These are phyloP conservation scores for Psilocybe mexicana DNA, from an alignment of 1,284 basidiomycete genomes.

Conservation along the genomic window DNA sequence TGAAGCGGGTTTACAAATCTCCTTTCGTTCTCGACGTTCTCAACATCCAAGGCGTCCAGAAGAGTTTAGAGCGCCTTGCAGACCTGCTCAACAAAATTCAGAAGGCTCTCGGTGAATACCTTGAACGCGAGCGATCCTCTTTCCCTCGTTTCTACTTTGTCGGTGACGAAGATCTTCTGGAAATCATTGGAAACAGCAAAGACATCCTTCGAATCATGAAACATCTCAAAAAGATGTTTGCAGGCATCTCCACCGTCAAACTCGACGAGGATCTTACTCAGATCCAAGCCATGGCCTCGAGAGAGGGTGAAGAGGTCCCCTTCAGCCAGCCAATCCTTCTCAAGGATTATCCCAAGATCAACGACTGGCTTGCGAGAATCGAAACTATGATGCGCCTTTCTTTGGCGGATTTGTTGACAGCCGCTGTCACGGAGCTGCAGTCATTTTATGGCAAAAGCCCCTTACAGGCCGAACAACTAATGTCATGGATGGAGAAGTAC, in stretches of 20 bases:
- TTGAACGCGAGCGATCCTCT: slow-evolving; percentile 94
- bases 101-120: slow-evolving; percentile 98
- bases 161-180: slow-evolving; percentile 97
- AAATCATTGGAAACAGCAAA: slow-evolving; percentile 99
- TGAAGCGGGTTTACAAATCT: slow-evolving; percentile 99
- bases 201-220: slow-evolving; percentile 98
- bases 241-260: slow-evolving; percentile 88
- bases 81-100: slow-evolving; percentile 98
- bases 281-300: slow-evolving; percentile 89
- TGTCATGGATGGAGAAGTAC: slow-evolving; percentile 90
- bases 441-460: slow-evolving; percentile 75
- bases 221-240: slow-evolving; percentile 99
- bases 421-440: slow-evolving; percentile 79
- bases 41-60: slow-evolving; percentile 95
- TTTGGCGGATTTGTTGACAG: slow-evolving; percentile 79
- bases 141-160: slow-evolving; percentile 99
- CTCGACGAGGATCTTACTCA: slow-evolving; percentile 89
- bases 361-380: slow-evolving; percentile 95
- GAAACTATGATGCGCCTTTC: slow-evolving; percentile 96
- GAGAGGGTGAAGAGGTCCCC: slow-evolving; percentile 91
- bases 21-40: slow-evolving; percentile 97
- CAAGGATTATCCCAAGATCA: slow-evolving; percentile 96
- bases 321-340: slow-evolving; percentile 86
- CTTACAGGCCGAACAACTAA: slow-evolving; percentile 66
- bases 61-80: slow-evolving; percentile 94